These are phyloP conservation scores for Osmozyma mogii DNA, from an alignment of 805 yeast species.

Conservation along the genomic window DNA sequence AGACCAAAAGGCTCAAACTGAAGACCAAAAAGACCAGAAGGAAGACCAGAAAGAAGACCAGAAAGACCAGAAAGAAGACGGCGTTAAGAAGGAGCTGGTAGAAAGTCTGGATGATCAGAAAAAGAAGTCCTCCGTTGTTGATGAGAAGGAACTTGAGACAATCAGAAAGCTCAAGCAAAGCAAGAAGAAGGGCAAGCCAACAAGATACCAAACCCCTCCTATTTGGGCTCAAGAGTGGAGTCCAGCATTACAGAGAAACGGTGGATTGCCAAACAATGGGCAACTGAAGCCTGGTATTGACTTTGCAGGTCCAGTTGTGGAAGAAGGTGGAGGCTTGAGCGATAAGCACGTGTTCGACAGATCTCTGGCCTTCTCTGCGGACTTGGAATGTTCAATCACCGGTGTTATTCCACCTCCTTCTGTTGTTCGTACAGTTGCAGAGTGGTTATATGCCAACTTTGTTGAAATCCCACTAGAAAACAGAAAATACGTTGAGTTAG, in stretches of 20 bases:
- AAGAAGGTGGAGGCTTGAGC: constrained; percentile 7
- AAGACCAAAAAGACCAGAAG: not conserved
- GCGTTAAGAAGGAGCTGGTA: constrained; percentile 7
- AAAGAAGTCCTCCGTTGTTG: constrained; percentile 16
- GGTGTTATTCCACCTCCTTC: constrained; percentile 77
- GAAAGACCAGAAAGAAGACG: constrained; percentile 20
- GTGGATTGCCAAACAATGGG: not conserved
- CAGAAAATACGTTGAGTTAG: constrained; percentile 56
- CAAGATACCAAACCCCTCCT: constrained; percentile 58
- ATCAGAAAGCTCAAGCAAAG: constrained; percentile 13
- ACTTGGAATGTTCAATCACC: constrained; percentile 49
- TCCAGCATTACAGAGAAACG: constrained; percentile 9
- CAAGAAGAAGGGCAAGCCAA: constrained; percentile 39
- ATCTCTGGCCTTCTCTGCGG: constrained; percentile 24
- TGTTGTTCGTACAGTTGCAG: constrained; percentile 70
- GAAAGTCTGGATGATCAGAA: constrained; percentile 13
- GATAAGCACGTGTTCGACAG: constrained; percentile 21
- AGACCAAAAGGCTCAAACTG: not conserved
- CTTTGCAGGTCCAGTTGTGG: not conserved
- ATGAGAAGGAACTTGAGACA: constrained; percentile 21
- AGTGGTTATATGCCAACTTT: constrained; percentile 83
- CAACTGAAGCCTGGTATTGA: not conserved
- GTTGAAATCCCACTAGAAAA: constrained; percentile 51
- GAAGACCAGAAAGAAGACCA: constrained; percentile 12
- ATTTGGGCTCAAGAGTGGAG: constrained; percentile 77